Evolutionary conservation across 176 grass and related monocot species (phyloP).

Genomic region (Hyparrhenia diplandra): DNA sequence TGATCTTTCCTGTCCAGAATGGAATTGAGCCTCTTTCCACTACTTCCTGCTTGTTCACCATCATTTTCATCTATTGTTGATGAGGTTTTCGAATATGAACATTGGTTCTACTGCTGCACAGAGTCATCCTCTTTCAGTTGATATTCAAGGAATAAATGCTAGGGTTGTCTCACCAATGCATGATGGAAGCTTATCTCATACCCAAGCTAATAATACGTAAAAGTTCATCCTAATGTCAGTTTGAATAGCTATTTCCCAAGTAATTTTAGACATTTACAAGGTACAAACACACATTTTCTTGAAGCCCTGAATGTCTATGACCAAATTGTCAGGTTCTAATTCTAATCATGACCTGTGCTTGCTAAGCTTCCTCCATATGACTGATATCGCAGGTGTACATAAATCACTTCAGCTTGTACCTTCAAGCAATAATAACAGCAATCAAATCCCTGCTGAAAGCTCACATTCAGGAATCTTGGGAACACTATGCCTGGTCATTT

Average conservation of each 20-base stretch:
- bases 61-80: conserved; percentile 96
- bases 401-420: conserved; percentile 37
- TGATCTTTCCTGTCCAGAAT: conserved; percentile 39
- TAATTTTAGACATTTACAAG: conserved; percentile 49
- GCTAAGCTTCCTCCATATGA: conserved; percentile 42
- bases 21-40: conserved; percentile 42
- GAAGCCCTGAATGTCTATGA: conserved; percentile 41
- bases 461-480: conserved; percentile 26
- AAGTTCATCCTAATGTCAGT: conserved; percentile 23
- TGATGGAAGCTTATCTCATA: conserved; percentile 41
- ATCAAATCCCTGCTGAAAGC: conserved; percentile 30
- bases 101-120: conserved; percentile 19
- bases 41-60: conserved; percentile 59
- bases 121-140: conserved; percentile 47
- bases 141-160: conserved; percentile 45
- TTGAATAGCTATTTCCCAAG: conserved; percentile 35
- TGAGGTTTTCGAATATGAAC: conserved; percentile 75
- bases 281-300: conserved; percentile 37
- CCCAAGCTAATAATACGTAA: conserved; percentile 37
- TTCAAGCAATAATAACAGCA: conserved; percentile 26
- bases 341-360: conserved; percentile 55
- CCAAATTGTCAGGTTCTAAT: conserved; percentile 50
- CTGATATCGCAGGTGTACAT: conserved; percentile 38
- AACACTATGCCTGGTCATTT: conserved; percentile 32
- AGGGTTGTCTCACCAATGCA: conserved; percentile 36